Base-by-base conservation (phyloP, 1,139 yeast genomes). In the Scheffersomyces segobiensis region DNA sequence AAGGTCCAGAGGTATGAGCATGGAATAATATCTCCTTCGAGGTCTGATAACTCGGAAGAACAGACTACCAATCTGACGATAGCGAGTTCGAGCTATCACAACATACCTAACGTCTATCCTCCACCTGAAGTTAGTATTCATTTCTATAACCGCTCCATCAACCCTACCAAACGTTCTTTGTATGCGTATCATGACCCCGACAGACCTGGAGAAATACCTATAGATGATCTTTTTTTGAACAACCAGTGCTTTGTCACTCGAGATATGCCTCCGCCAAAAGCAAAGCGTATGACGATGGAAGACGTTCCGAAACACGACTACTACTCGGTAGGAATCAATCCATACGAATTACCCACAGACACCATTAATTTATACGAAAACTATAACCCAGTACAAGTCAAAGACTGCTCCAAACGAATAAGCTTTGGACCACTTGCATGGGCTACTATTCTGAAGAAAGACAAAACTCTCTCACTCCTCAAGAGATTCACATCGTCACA, bases 401-500 rank as follows among this genome's bases (percentile, higher is more conserved):
- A 17, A 60, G 73, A 59, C 21, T 24, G 50, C 20, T 20, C 50
- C n/a, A 48, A 24, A 48, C 21, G 24, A 5, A 60, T 69, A 47
- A 64, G 66, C 53, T 67, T 62, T 59, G 73, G 76, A 1, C 78
- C 79, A 1, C 67, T 76, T 50, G 63, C 72, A 19, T 72, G 77
- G 76, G 57, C 69, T 2, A 61, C 74, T 3, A 58, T 75, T 20
- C 63, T 73, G 58, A 65, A 67, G 56, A 56, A 66, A 42, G 78
- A 76, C 57, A 55, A 60, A 46, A 65, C 68, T 1, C 20, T 48
- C 18, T 20, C 50, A 2, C 24, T 48, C 5, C 17, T 48, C 26
- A 48, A 48, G 50, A 48, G n/a, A 21, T 48, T 48, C 26, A 48
- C 50, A 14, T 48, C 50, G 3, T 48, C 50, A 3, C 62, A 65